phyloP scores from a whole-genome alignment of 1,284 basidiomycete genomes.

The Takashimella koratensis region DNA sequence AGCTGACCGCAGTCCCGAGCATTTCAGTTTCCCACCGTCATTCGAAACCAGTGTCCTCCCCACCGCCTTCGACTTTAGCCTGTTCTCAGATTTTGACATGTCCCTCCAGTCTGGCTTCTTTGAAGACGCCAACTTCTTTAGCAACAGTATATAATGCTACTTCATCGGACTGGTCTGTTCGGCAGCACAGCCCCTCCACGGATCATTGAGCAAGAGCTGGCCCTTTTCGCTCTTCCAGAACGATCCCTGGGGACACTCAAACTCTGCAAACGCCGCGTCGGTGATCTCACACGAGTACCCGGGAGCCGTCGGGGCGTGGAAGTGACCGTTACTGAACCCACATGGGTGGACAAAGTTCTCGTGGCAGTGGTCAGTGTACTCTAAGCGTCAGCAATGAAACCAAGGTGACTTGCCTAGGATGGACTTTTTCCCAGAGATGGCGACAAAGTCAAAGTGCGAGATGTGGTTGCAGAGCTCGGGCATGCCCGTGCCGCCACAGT shows the following conservation, averaged over 20 bases:
- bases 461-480: constrained; percentile 26
- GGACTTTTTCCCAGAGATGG: constrained; percentile 68
- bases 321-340: constrained; percentile 16
- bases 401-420: constrained; percentile 13
- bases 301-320: constrained; percentile 21
- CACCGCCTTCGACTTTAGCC: constrained; percentile 6
- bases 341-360: constrained; percentile 23
- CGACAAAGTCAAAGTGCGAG: constrained; percentile 80
- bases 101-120: constrained; percentile 17
- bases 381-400: not conserved
- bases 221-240: constrained; percentile 29
- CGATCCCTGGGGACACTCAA: constrained; percentile 20
- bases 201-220: constrained; percentile 25
- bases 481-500: constrained; percentile 62
- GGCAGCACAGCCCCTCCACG: constrained; percentile 19
- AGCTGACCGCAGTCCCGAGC: not conserved
- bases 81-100: constrained; percentile 15
- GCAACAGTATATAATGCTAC: constrained; percentile 1
- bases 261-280: constrained; percentile 21
- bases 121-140: constrained; percentile 10
- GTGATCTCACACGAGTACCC: constrained; percentile 24
- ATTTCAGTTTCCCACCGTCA: not conserved
- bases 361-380: constrained; percentile 30
- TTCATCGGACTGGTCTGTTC: constrained; percentile 27
- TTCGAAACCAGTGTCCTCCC: constrained; percentile 1